Percentiles rank a stretch among this genome's conserved stretches.
Evolutionary conservation across 2,329 filamentous ascomycete species (phyloP).

Genomic region (Aspergillus flavus): DNA sequence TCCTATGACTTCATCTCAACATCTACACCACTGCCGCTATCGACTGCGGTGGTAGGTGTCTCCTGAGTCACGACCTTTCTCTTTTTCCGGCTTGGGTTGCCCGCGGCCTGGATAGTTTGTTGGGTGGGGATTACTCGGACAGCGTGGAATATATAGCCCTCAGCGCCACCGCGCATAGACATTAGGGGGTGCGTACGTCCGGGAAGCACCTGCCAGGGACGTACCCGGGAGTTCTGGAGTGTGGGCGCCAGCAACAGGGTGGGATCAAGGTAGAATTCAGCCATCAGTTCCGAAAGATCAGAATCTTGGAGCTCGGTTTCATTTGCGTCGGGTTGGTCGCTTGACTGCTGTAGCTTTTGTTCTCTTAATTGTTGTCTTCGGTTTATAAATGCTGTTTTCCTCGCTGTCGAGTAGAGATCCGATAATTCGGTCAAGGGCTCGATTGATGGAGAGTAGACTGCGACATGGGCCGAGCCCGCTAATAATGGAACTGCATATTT

Average conservation of each 20-base stretch:
- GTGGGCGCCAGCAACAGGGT: conserved; percentile 76
- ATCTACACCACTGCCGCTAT: conserved; percentile 26
- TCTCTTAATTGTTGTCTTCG: conserved; percentile 34
- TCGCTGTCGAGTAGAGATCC: conserved; percentile 80
- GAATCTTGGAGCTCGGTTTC: conserved; percentile 33
- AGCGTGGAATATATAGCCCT: conserved; percentile 87
- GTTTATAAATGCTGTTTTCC: conserved; percentile 71
- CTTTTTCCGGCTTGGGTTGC: conserved; percentile 67
- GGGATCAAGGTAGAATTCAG: conserved; percentile 86
- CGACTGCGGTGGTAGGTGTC: conserved; percentile 24
- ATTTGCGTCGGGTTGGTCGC: conserved; percentile 6
- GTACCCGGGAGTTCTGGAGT: conserved; percentile 77
- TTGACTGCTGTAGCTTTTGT: conserved; percentile 10
- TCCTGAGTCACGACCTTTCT: conserved; percentile 57
- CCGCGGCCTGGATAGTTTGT: conserved; percentile 79
- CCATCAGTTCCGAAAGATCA: conserved; percentile 35
- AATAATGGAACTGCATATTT: conserved; percentile 77
- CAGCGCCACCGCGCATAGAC: conserved; percentile 82
- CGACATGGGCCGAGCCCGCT: conserved; percentile 78
- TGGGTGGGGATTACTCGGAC: conserved; percentile 78
- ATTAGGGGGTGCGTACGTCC: conserved; percentile 92
- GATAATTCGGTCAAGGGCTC: conserved; percentile 77
- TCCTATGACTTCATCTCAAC: conserved; percentile 34
- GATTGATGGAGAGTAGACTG: conserved; percentile 79
- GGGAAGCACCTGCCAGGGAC: conserved; percentile 88